Percentiles rank a stretch among this genome's conserved stretches.
These are phyloP conservation scores for Erucastrum elatum DNA, from an alignment of 345 rosid genomes.

Conservation along the genomic window DNA sequence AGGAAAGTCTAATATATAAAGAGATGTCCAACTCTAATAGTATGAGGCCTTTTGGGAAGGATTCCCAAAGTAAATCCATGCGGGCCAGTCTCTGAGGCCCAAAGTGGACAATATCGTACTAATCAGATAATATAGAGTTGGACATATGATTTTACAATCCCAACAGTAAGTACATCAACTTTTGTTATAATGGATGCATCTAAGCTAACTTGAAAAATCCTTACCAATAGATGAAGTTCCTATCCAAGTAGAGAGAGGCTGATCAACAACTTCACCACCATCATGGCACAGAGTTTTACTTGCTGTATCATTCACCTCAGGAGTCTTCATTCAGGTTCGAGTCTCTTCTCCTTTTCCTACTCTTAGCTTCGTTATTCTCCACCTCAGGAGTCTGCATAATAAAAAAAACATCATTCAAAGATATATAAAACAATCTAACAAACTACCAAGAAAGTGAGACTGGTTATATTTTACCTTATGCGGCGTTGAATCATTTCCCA, in stretches of 20 bases:
- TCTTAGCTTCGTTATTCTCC: neutral
- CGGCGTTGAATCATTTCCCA: neutral
- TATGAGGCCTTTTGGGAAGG: too few relatives aligned
- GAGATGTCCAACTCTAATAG: too few relatives aligned
- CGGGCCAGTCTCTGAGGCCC: too few relatives aligned
- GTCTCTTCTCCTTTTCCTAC: slow-evolving; percentile 22
- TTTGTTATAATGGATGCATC: neutral
- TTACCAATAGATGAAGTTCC: slow-evolving; percentile 28
- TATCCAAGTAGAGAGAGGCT: slow-evolving; percentile 44
- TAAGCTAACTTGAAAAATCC: neutral
- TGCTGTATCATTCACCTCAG: neutral
- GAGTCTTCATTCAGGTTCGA: neutral
- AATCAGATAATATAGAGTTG: too few relatives aligned
- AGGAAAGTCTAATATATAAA: too few relatives aligned
- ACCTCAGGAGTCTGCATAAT: slow-evolving; percentile 7
- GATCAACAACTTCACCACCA: neutral
- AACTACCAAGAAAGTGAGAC: neutral
- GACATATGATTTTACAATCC: too few relatives aligned
- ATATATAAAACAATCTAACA: neutral
- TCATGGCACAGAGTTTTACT: neutral
- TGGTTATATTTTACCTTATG: neutral
- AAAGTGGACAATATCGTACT: too few relatives aligned
- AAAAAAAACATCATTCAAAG: neutral
- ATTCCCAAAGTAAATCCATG: too few relatives aligned
- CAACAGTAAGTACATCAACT: too few relatives aligned